Evolutionary conservation across 1,284 basidiomycete genomes (phyloP).

Genomic region (Malassezia arunalokei): DNA sequence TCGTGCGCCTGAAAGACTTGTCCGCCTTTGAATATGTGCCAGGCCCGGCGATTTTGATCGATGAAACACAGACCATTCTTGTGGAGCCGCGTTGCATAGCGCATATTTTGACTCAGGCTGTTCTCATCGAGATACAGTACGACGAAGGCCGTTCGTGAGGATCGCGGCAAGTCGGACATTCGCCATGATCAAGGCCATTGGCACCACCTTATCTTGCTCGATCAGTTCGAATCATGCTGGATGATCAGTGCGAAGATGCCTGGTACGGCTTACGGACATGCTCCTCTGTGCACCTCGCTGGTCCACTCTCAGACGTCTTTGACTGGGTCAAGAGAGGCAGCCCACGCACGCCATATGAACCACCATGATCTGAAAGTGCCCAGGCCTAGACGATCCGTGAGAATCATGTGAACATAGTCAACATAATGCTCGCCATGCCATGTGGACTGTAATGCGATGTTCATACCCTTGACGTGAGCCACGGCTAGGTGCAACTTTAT

Average conservation of each 20-base stretch:
- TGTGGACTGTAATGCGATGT: conserved; percentile 54
- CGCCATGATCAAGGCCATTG: background rate
- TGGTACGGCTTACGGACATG: background rate
- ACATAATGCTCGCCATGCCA: conserved; percentile 73
- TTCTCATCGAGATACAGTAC: conserved; percentile 30
- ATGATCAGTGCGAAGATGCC: background rate
- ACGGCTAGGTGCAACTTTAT: conserved; percentile 62
- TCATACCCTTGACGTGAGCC: conserved; percentile 54
- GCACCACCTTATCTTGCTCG: background rate
- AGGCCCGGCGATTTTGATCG: conserved; percentile 80
- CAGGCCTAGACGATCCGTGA: conserved; percentile 59
- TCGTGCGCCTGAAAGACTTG: conserved; percentile 61
- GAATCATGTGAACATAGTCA: conserved; percentile 69
- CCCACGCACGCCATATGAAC: background rate
- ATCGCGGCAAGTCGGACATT: background rate
- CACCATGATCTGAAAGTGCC: background rate
- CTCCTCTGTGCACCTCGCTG: background rate
- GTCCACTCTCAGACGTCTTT: background rate
- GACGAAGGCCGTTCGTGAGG: background rate
- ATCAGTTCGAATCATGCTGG: background rate
- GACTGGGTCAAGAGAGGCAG: background rate
- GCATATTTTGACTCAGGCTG: conserved; percentile 24
- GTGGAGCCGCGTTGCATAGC: conserved; percentile 48
- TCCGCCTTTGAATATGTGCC: conserved; percentile 59
- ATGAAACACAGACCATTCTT: conserved; percentile 81